Evolutionary conservation across 495 filamentous ascomycete species (phyloP).

Genomic region (Aspergillus baeticus): DNA sequence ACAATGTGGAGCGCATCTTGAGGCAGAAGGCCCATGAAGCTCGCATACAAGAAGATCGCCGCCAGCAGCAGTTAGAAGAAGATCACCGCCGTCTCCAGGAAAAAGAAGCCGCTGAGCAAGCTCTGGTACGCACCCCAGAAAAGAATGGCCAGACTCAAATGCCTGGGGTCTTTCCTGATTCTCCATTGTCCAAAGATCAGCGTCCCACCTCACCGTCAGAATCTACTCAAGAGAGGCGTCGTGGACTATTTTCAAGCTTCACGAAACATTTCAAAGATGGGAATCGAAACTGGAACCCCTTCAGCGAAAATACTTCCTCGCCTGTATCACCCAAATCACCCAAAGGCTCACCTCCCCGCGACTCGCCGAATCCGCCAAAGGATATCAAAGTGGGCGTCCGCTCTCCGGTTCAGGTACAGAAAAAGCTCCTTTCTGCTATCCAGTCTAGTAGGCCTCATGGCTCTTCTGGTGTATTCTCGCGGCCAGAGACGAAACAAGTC

Average conservation of each 20-base stretch:
- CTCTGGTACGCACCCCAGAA: constrained; percentile 33
- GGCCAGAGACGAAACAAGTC: constrained; percentile 68
- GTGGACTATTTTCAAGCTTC: constrained; percentile 63
- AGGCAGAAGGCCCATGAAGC: constrained; percentile 80
- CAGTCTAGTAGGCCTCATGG: constrained; percentile 77
- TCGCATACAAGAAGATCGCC: constrained; percentile 77
- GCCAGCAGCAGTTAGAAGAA: constrained; percentile 72
- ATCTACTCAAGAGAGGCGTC: constrained; percentile 35
- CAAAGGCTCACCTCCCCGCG: constrained; percentile 45
- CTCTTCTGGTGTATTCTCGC: constrained; percentile 65
- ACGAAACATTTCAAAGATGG: constrained; percentile 62
- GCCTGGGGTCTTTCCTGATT: constrained; percentile 68
- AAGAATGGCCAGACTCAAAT: constrained; percentile 40
- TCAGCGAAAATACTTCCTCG: constrained; percentile 27
- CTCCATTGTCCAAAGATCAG: constrained; percentile 50
- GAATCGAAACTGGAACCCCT: constrained; percentile 26
- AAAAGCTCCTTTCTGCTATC: constrained; percentile 73
- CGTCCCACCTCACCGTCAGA: constrained; percentile 22
- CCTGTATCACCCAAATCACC: constrained; percentile 13
- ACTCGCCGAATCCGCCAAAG: constrained; percentile 40
- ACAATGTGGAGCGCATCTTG: constrained; percentile 92
- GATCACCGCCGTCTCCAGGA: constrained; percentile 65
- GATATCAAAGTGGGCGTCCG: constrained; percentile 41
- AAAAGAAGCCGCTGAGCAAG: constrained; percentile 52
- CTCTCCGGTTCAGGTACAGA: constrained; percentile 52